Conservation (phyloP, 306 rosid species). For the Malus sieversii region DNA sequence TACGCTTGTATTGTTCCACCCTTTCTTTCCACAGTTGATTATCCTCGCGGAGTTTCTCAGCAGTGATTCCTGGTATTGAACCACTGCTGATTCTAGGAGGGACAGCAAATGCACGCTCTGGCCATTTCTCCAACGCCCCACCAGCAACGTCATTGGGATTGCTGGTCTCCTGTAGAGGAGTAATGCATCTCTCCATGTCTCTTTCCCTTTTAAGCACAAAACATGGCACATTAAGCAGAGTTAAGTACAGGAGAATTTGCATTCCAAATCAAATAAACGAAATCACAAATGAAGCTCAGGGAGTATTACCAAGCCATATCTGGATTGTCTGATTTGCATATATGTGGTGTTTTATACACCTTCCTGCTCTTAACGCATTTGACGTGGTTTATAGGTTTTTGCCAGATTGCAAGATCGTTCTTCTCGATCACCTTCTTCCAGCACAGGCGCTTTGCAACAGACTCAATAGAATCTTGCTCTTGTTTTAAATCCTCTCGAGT, state of each 20-base stretch:
- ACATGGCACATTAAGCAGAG: not conserved
- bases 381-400: slow-evolving; percentile 72
- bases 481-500: slow-evolving; percentile 69
- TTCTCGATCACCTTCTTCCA: slow-evolving; percentile 80
- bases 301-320: slow-evolving; percentile 62
- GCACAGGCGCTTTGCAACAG: slow-evolving; percentile 56
- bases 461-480: slow-evolving; percentile 80
- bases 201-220: slow-evolving; percentile 47
- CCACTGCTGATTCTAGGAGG: slow-evolving; percentile 76
- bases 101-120: slow-evolving; percentile 60
- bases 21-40: slow-evolving; percentile 66
- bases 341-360: slow-evolving; percentile 52
- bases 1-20: slow-evolving; percentile 50
- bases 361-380: slow-evolving; percentile 53
- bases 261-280: not conserved
- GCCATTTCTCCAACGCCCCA: slow-evolving; percentile 84
- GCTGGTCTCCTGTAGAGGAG: slow-evolving; percentile 65
- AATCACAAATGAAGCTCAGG: not conserved
- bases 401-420: slow-evolving; percentile 74
- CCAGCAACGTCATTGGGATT: slow-evolving; percentile 52
- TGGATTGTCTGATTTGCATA: slow-evolving; percentile 69
- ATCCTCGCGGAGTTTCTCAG: slow-evolving; percentile 53
- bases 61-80: slow-evolving; percentile 46
- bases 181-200: slow-evolving; percentile 76
- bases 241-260: not conserved